Conservation (phyloP, 371 early-diverging fungal species). For the Zopfochytrium polystomum region DNA sequence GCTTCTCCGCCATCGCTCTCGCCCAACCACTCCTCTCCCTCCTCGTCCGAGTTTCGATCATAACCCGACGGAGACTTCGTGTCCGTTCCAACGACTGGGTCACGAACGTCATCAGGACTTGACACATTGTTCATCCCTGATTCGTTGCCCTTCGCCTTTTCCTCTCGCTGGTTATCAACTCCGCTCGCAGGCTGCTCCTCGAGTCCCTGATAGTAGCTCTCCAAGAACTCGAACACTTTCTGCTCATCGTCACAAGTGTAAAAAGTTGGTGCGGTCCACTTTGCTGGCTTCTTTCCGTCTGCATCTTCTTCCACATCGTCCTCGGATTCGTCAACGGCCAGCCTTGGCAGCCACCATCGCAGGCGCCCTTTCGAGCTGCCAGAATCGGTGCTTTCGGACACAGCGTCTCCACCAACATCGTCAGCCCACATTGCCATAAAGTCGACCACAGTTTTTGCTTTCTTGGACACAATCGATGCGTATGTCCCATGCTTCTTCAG, state of each 20-base stretch:
- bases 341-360: too few relatives aligned
- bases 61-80: too few relatives aligned
- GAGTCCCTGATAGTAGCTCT: constrained; percentile 19
- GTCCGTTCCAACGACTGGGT: too few relatives aligned
- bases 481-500: constrained; percentile 13
- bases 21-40: neutral
- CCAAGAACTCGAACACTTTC: constrained; percentile 26
- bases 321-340: constrained; percentile 4
- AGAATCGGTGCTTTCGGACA: too few relatives aligned
- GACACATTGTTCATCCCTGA: too few relatives aligned
- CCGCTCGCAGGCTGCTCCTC: too few relatives aligned
- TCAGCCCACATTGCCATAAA: constrained; percentile 14
- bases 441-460: constrained; percentile 12
- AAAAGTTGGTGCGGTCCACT: neutral
- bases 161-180: too few relatives aligned
- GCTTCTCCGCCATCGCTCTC: neutral
- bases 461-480: constrained; percentile 9
- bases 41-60: neutral
- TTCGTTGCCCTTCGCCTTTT: too few relatives aligned
- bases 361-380: too few relatives aligned
- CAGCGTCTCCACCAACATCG: neutral
- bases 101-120: too few relatives aligned
- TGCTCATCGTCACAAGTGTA: constrained; percentile 27
- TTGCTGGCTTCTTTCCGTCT: too few relatives aligned
- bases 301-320: too few relatives aligned